Evolutionary conservation across 2,329 filamentous ascomycete genomes (phyloP).

Genomic region (Cadophora sp.): DNA sequence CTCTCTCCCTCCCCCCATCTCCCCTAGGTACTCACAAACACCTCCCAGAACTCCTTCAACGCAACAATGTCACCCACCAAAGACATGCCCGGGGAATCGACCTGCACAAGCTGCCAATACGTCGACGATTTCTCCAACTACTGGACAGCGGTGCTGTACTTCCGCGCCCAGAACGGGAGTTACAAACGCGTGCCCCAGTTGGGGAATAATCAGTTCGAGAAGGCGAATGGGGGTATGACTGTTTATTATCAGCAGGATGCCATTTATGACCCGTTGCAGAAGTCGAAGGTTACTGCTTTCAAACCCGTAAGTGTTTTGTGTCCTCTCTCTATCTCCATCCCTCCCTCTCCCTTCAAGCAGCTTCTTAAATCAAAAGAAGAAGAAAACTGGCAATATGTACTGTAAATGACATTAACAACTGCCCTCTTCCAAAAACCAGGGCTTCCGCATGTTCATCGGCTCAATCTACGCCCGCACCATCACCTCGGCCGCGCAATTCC

Average conservation of each 20-base stretch:
- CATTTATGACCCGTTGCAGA: conserved; percentile 41
- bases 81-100: conserved; percentile 41
- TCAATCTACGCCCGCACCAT: conserved; percentile 47
- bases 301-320: conserved; percentile 39
- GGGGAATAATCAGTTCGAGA: conserved; percentile 46
- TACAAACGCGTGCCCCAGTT: conserved; percentile 45
- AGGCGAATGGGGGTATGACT: conserved; percentile 45
- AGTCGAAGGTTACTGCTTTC: conserved; percentile 51
- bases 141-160: conserved; percentile 46
- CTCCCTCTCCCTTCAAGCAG: too few species aligned
- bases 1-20: background rate
- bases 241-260: conserved; percentile 46
- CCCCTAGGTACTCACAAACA: background rate
- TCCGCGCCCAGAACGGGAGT: conserved; percentile 43
- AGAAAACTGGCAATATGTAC: too few species aligned
- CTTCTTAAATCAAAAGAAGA: too few species aligned
- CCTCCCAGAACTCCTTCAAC: conserved; percentile 49
- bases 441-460: conserved; percentile 55
- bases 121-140: conserved; percentile 48
- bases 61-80: conserved; percentile 46
- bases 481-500: conserved; percentile 48
- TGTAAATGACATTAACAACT: too few species aligned
- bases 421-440: conserved; percentile 34
- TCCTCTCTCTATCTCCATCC: too few species aligned
- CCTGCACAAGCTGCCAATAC: conserved; percentile 47